A percentile compares a stretch with the other conserved stretches of the same genome.
These are phyloP conservation scores for Wakefieldia striispora DNA, from an alignment of 768 basidiomycete genomes.

Conservation along the genomic window DNA sequence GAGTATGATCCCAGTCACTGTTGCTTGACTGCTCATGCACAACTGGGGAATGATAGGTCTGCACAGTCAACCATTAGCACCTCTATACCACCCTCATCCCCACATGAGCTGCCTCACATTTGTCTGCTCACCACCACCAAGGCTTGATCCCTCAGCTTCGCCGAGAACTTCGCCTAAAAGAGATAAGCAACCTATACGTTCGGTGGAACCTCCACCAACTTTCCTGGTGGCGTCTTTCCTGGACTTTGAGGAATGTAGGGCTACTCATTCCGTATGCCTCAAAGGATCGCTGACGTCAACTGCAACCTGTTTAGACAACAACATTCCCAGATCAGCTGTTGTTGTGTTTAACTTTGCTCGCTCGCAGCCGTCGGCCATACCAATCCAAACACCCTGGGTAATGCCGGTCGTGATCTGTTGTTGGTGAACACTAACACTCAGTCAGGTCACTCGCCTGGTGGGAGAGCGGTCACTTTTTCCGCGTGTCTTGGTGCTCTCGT, in stretches of 20 bases:
- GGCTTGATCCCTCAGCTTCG: slow-evolving; percentile 23
- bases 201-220: slow-evolving; percentile 33
- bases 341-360: slow-evolving; percentile 33
- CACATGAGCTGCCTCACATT: slow-evolving; percentile 47
- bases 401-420: background rate
- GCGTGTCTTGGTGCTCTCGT: slow-evolving; percentile 46
- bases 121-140: slow-evolving; percentile 37
- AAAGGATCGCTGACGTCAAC: background rate
- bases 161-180: slow-evolving; percentile 27
- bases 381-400: slow-evolving; percentile 42
- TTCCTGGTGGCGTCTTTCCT: slow-evolving; percentile 53
- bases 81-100: slow-evolving; percentile 38
- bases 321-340: slow-evolving; percentile 38
- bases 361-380: slow-evolving; percentile 23
- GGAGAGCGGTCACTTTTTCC: slow-evolving; percentile 42
- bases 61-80: slow-evolving; percentile 42
- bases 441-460: slow-evolving; percentile 22
- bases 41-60: slow-evolving; percentile 34
- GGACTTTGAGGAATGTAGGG: slow-evolving; percentile 63
- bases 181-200: slow-evolving; percentile 24
- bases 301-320: slow-evolving; percentile 35
- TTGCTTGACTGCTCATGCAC: slow-evolving; percentile 3
- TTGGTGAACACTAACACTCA: slow-evolving; percentile 1
- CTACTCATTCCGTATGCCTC: background rate
- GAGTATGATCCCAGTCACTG: slow-evolving; percentile 34